phyloP scores from a whole-genome alignment of 305 asterid species.

The Fraxinus nigra region DNA sequence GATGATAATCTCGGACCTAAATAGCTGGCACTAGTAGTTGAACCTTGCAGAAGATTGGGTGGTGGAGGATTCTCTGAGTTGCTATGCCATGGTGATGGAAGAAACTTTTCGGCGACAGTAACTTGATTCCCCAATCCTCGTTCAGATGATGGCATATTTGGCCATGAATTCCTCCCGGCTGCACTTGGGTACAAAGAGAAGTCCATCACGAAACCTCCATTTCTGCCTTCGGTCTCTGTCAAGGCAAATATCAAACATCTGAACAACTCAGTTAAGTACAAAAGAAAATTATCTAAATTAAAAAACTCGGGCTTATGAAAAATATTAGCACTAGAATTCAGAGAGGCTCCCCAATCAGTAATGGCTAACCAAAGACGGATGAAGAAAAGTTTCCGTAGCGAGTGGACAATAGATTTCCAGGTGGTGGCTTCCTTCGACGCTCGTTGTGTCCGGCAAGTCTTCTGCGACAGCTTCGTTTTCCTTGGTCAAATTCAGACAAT shows the following conservation, averaged over 20 bases:
- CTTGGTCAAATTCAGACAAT: slow-evolving; percentile 85
- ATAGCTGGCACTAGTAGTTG: slow-evolving; percentile 42
- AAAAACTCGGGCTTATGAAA: not conserved
- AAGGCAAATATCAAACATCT: slow-evolving; percentile 22
- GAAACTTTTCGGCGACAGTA: slow-evolving; percentile 32
- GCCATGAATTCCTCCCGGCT: slow-evolving; percentile 26
- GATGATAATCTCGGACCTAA: slow-evolving; percentile 45
- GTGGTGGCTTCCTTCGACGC: slow-evolving; percentile 86
- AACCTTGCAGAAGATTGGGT: slow-evolving; percentile 45
- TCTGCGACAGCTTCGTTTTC: slow-evolving; percentile 89
- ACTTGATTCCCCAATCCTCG: slow-evolving; percentile 30
- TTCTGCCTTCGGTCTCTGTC: slow-evolving; percentile 56
- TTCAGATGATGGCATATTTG: slow-evolving; percentile 31
- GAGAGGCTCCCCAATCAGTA: not conserved
- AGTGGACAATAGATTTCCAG: slow-evolving; percentile 43
- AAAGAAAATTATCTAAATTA: not conserved
- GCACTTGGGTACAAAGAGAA: slow-evolving; percentile 49
- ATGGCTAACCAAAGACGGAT: slow-evolving; percentile 58
- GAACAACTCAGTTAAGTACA: slow-evolving; percentile 8
- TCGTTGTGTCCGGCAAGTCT: slow-evolving; percentile 96
- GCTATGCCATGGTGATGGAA: slow-evolving; percentile 52
- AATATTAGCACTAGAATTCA: not conserved
- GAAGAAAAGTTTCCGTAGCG: slow-evolving; percentile 57
- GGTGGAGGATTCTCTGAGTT: slow-evolving; percentile 45
- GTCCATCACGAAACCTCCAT: slow-evolving; percentile 72